A percentile compares a stretch with the other conserved stretches of the same genome.
Conservation (phyloP, 306 rosid genomes). For the Lathyrus aphaca region DNA sequence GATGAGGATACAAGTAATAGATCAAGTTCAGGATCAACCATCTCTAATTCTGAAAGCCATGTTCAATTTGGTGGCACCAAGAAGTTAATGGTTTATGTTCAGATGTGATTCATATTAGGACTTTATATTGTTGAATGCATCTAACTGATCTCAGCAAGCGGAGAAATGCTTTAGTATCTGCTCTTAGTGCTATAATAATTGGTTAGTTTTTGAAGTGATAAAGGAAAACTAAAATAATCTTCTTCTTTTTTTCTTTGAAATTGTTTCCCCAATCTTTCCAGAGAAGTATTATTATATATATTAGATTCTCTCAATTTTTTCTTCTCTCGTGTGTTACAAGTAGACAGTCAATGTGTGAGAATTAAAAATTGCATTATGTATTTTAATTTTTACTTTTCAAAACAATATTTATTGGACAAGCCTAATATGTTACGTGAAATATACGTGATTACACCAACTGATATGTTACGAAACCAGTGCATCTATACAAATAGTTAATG, state of each 20-base stretch:
- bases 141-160: not conserved
- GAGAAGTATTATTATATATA: not conserved
- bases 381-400: no score
- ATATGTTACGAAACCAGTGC: constrained; percentile 98
- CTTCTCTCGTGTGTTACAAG: not conserved
- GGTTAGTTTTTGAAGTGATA: constrained; percentile 4
- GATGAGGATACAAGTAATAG: constrained; percentile 92
- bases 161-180: not conserved
- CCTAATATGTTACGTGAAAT: no score
- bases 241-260: not conserved
- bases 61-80: constrained; percentile 74
- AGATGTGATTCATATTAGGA: constrained; percentile 10
- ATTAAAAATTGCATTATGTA: no score
- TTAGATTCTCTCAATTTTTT: not conserved
- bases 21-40: constrained; percentile 95
- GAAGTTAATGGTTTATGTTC: not conserved
- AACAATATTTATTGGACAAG: no score
- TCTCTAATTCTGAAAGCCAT: constrained; percentile 91
- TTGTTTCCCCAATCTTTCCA: constrained; percentile 15
- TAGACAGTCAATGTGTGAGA: no score
- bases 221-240: not conserved
- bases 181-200: constrained; percentile 16
- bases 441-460: no score
- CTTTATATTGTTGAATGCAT: not conserved
- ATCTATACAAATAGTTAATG: constrained; percentile 74